Evolutionary conservation across 148 eudicot species (phyloP), one percentile per base, ranked within the genome.

Genomic region (Chenopodium quinoa): DNA sequence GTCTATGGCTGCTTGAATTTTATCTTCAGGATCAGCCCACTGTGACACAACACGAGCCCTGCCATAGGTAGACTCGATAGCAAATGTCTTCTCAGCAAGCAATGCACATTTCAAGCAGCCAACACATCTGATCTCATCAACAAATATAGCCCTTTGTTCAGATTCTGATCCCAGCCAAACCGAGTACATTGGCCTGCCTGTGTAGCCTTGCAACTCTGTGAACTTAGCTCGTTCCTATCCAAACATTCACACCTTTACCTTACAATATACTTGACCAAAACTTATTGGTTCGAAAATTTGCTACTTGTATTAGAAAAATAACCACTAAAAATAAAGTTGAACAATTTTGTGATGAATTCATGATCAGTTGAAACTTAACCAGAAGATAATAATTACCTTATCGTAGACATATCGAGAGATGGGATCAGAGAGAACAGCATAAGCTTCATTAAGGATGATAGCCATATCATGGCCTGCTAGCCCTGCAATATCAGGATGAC

Each of bases 401-500:
- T 95, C 98, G 66, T 95, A 93, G n/a, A 86, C 88, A 25, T 73
- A 81, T 11, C 97, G 94, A 11, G 95, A 81, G 58, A 29, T 44
- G 20, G 97, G 95, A 81, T 95, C 94, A 44, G 94, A 93, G 14
- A 95, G 91, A 84, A 95, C 80, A 69, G 95, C 90, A 79, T 95
- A 95, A 8, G 91, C 89, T 82, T 95, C 89, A 78, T 95, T 95
- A 75, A 95, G 97, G 17, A 95, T 85, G 75, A 95, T 95, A 22
- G 98, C 97, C 98, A 95, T 95, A 78, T 95, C 98, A 85, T 95
- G 97, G 0, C 98, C 98, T 0, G 89, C 73, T 12, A 89, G 83
- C 0, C 98, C 98, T 0, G 98, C 98, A 62, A 95, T 93, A 78
- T 95, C 98, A 9, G 98, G 98, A 78, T 95, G 98, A 83, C 98